Base-by-base conservation (phyloP, 1,284 basidiomycete genomes). In the Jaminaea rosea region DNA sequence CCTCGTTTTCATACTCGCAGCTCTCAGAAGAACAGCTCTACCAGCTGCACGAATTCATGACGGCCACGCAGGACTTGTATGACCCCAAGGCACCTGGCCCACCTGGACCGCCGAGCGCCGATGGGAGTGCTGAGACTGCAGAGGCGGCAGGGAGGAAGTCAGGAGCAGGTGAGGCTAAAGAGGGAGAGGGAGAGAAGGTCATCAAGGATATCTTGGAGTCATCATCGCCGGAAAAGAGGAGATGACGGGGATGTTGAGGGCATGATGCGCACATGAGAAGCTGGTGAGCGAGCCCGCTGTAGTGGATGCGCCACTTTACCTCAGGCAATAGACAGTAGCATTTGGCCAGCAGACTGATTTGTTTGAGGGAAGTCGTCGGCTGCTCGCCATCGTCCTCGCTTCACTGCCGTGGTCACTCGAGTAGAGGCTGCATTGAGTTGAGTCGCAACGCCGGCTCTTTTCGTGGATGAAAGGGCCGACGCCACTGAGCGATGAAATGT, bases 11-110 rank as follows among this genome's bases (percentile, higher is more conserved):
- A 10, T 4, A 10, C 24, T 19, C 6, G 3, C 47, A 65, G 59
- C 59, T 74, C 44, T 72, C 70, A 2, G 65, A 72, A 31, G 71
- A 74, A 55, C 73, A 74, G 62, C 62, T 74, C n/a, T 67, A 71
- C 31, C 73, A 74, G 56, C 58, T 74, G 21, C 69, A 72, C 51
- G 72, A 74, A 46, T 51, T 74, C 26, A 69, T 70, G 60, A 59
- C 55, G 1, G 67, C 64, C 0, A 60, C 68, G 0, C 47, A 56
- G n/a, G 62, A 67, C 44, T 56, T 61, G 1, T 72, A 67, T 32
- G 61, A 64, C 37, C 67, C 69, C 10, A 23, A 11, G 3, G 39
- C 39, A 3, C 39, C 39, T 7, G 39, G 39, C 17, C 39, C 39
- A 24, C 39, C 39, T 4, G 19, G 39, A 15, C 19, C 39, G 39